Evolutionary conservation across 768 basidiomycete genomes (phyloP).

Genomic region (Suillus luteus): DNA sequence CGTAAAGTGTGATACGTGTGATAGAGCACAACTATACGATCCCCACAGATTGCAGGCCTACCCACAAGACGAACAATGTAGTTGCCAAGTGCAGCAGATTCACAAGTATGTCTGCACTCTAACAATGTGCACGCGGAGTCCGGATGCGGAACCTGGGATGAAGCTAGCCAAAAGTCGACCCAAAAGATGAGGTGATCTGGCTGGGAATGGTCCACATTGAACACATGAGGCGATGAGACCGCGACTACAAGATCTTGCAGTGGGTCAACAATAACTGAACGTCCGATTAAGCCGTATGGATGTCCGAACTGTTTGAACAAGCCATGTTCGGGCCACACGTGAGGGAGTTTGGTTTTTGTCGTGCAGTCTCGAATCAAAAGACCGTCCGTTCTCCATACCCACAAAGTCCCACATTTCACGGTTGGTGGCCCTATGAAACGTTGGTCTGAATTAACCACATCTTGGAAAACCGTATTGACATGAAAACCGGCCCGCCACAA

Average conservation of each 20-base stretch:
- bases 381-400: background rate
- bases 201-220: background rate
- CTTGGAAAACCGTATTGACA: background rate
- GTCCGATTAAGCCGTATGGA: background rate
- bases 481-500: background rate
- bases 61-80: background rate
- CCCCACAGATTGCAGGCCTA: background rate
- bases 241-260: conserved; percentile 3
- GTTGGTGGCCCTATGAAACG: no score
- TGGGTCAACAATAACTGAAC: background rate
- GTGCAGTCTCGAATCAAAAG: conserved; percentile 2
- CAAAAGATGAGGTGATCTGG: background rate
- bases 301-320: background rate
- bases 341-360: background rate
- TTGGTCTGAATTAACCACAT: background rate
- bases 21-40: background rate
- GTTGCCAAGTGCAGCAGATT: background rate
- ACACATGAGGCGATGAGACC: background rate
- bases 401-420: conserved; percentile 3
- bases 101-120: background rate
- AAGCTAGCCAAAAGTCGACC: background rate
- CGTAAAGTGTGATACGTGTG: no score
- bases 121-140: background rate
- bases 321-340: background rate
- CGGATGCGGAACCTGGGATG: conserved; percentile 1